Base-by-base conservation (phyloP, 495 filamentous ascomycete genomes). In the Hypoxylon trugodes region DNA sequence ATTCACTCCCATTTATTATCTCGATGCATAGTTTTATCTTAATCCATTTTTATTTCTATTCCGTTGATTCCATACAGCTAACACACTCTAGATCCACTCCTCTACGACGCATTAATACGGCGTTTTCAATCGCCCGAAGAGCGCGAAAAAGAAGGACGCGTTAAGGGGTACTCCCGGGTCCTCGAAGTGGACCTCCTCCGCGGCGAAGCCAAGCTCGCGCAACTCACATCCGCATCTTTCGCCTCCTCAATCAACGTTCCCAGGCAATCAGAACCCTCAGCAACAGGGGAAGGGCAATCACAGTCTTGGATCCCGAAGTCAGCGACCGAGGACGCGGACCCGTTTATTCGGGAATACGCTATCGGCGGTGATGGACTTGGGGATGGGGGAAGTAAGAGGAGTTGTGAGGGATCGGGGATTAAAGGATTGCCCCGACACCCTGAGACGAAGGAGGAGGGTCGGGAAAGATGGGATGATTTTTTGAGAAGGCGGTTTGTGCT, bases 71-170 rank as follows among this genome's bases (percentile, higher is more conserved):
- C 7, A 25, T 40, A 21, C 33, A 70, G 67, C 78, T 77, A 73
- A 78, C 68, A 46, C 49, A 32, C 58, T 55, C 45, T 76, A 89
- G 90, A 93, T 73, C 90, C 91, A 0, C 77, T 93, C 18, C 82
- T 92, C 37, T 93, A 96, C 77, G 90, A 94, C 70, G 84, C 85
- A 50, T 79, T 93, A 10, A 85, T 96, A 66, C 87, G 90, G 38
- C 88, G 87, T 59, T 93, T 93, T 73, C 90, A 91, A 49, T 86
- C 86, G 2, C 71, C 88, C 10, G 79, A 82, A 10, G 91, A 96
- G 76, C 82, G 90, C 48, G 88, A 92, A 72, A 82, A 79, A 10
- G 88, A 91, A 58, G 89, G 87, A 9, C 84, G 83, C 10, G 77
- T 74, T 2, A 90, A 90, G 69, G 90, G 91, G 1, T 93, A 91